A percentile compares a stretch with the other conserved stretches of the same genome.
Conservation (phyloP, 2,329 filamentous ascomycete species). For the Penicillium sp. region DNA sequence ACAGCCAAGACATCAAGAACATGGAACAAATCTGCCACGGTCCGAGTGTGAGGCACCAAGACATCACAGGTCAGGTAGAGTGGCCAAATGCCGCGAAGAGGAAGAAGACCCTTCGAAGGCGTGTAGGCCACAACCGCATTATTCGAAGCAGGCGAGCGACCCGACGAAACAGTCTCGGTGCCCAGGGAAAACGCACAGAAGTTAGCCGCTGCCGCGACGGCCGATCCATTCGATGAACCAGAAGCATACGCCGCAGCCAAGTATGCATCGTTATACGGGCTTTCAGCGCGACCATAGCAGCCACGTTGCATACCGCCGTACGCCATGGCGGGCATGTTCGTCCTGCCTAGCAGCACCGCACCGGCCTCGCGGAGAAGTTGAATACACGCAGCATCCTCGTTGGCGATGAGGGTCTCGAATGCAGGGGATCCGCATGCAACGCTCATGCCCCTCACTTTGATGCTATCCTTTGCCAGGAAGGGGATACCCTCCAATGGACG, state of each 20-base stretch:
- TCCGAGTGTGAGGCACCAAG: constrained; percentile 54
- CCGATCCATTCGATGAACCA: constrained; percentile 59
- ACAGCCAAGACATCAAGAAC: constrained; percentile 51
- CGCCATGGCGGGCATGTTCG: constrained; percentile 62
- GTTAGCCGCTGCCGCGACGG: constrained; percentile 50
- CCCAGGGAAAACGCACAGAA: constrained; percentile 57
- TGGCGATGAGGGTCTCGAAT: constrained; percentile 51
- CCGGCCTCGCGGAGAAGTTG: constrained; percentile 50
- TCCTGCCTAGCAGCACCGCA: constrained; percentile 54
- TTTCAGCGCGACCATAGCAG: constrained; percentile 56
- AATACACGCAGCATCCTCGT: constrained; percentile 55
- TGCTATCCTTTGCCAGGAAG: constrained; percentile 59
- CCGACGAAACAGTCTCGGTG: constrained; percentile 57
- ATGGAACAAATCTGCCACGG: constrained; percentile 51
- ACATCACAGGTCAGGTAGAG: constrained; percentile 59
- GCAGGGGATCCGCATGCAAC: constrained; percentile 57
- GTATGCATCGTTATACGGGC: constrained; percentile 56
- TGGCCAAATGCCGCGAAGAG: constrained; percentile 55
- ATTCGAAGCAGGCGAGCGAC: constrained; percentile 57
- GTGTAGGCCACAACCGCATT: constrained; percentile 58
- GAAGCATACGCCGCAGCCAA: constrained; percentile 57
- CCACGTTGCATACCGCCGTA: constrained; percentile 59
- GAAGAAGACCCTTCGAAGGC: constrained; percentile 54
- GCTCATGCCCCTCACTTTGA: constrained; percentile 54
- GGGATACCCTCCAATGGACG: constrained; percentile 57